Evolutionary conservation across 2,329 filamentous ascomycete genomes (phyloP), one percentile per base, ranked within the genome.

Genomic region (Talaromyces sp.): DNA sequence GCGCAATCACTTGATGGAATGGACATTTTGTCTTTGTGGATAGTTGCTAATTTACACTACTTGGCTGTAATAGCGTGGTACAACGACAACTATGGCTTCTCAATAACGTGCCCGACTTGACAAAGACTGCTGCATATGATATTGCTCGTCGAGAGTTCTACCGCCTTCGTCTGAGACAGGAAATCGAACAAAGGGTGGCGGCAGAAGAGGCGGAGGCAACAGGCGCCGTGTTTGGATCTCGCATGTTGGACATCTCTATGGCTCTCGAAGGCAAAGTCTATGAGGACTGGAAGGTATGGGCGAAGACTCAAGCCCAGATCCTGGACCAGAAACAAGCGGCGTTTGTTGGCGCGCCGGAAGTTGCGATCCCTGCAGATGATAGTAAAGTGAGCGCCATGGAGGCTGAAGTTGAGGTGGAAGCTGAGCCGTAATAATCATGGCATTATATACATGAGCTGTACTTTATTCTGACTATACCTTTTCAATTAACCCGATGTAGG

Each of bases 51-150:
- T 33, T 22, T 22, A 17, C 15, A 17, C 19, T 50, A 11, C 17
- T 39, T 22, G 43, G n/a, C 19, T 17, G 4, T 11, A n/a, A 21
- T 68, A 97, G 93, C 73, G 94, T 97, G 60, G 85, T 97, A 8
- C 93, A 97, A 75, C 86, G 93, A 62, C 93, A 97, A 71, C 71
- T 94, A 60, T 96, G 87, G 83, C 81, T 97, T 61, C 89, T 96
- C 78, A 75, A 89, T 56, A 84, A 84, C 63, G 67, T 80, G 8
- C 75, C 73, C 6, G 77, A 78, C 54, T 81, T 89, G 70, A 81
- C 79, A 52, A 83, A 83, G 70, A 78, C 81, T 40, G 73, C 83
- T 64, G 91, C 94, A 33, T 99, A 99, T 78, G 93, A 97, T 74
- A 78, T 80, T 57, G 91, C 89, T 7, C 89, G 94, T 60, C 87